A percentile compares a stretch with the other conserved stretches of the same genome.
These are phyloP conservation scores for Lecanicillium sp. DNA, from an alignment of 2,329 filamentous ascomycete genomes.

Conservation along the genomic window DNA sequence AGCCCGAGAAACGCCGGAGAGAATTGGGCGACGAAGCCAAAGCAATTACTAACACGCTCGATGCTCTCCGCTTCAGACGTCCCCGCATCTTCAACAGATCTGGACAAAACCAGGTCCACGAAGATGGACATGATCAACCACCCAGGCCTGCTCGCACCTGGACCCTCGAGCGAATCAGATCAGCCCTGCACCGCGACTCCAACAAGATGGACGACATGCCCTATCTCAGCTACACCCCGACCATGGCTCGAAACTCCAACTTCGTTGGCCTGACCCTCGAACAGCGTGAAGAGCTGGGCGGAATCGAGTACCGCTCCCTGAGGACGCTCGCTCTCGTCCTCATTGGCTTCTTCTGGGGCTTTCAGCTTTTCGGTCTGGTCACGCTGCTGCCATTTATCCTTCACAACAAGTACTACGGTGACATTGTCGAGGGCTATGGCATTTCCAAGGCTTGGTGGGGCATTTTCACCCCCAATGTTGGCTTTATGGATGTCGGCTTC, in stretches of 20 bases:
- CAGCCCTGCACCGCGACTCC: conserved; percentile 45
- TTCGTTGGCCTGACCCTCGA: conserved; percentile 85
- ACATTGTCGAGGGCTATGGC: conserved; percentile 55
- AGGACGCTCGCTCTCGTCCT: conserved; percentile 79
- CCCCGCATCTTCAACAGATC: conserved; percentile 33
- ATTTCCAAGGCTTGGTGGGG: conserved; percentile 80
- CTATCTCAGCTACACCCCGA: conserved; percentile 91
- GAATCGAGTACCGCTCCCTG: conserved; percentile 90
- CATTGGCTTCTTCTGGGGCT: conserved; percentile 73
- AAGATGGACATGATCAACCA: conserved; percentile 19
- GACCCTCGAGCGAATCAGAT: conserved; percentile 55
- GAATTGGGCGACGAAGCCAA: conserved; percentile 37
- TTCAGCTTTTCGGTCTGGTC: conserved; percentile 69
- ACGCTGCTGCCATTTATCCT: conserved; percentile 78
- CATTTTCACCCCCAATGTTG: conserved; percentile 79
- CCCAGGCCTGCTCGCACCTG: conserved; percentile 28
- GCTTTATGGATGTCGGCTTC: conserved; percentile 94
- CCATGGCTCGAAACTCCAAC: conserved; percentile 85
- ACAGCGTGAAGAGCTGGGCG: conserved; percentile 89
- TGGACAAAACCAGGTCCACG: conserved; percentile 32
- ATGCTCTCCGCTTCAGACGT: conserved; percentile 38
- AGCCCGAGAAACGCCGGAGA: conserved; percentile 43
- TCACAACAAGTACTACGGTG: conserved; percentile 54
- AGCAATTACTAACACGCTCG: conserved; percentile 34
- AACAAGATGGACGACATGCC: conserved; percentile 58